A percentile compares a stretch with the other conserved stretches of the same genome.
phyloP scores from a whole-genome alignment of 345 rosid genomes.

The Gossypium raimondii region DNA sequence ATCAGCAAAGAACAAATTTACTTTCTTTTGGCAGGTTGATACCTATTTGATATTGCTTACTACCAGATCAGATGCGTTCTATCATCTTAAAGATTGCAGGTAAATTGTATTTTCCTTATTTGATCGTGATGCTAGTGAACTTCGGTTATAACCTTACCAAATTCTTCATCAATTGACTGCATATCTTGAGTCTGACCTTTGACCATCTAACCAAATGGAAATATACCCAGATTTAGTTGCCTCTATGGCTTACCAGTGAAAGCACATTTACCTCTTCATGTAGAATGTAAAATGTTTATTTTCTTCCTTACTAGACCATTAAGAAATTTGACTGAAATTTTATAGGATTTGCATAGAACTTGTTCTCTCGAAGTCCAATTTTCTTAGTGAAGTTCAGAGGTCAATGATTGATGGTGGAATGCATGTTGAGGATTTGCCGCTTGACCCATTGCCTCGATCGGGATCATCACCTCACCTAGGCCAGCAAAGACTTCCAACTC shows the following conservation, averaged over 20 bases:
- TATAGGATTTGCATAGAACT: slow-evolving; percentile 71
- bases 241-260: neutral
- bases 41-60: slow-evolving; percentile 90
- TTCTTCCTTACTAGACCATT: neutral
- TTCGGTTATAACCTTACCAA: neutral
- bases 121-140: neutral
- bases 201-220: neutral
- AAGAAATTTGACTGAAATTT: slow-evolving; percentile 22
- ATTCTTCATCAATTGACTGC: slow-evolving; percentile 12
- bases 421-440: slow-evolving; percentile 83
- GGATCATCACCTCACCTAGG: slow-evolving; percentile 46
- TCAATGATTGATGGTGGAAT: slow-evolving; percentile 90
- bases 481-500: slow-evolving; percentile 35
- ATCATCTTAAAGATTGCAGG: slow-evolving; percentile 99
- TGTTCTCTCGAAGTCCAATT: slow-evolving; percentile 81
- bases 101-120: slow-evolving; percentile 20
- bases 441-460: slow-evolving; percentile 51
- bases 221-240: slow-evolving; percentile 8
- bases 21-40: slow-evolving; percentile 58
- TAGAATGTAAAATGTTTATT: neutral
- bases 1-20: slow-evolving; percentile 3
- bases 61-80: slow-evolving; percentile 90
- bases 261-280: neutral
- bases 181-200: neutral
- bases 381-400: slow-evolving; percentile 82